phyloP scores from a whole-genome alignment of 2,329 filamentous ascomycete genomes.

The Fusarium sp. region DNA sequence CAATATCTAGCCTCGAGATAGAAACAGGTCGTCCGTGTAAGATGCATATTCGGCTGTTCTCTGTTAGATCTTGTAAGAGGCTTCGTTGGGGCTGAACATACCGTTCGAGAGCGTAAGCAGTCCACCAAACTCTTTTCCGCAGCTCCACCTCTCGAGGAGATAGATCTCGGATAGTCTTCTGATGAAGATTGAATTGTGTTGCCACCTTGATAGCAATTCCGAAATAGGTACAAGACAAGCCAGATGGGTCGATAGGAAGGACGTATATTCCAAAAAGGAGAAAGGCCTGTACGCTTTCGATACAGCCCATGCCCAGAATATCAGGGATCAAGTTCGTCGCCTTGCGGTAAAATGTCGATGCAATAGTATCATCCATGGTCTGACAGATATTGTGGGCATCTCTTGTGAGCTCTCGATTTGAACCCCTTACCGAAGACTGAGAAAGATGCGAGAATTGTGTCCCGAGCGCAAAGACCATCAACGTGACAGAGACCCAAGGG shows the following conservation, averaged over 20 bases:
- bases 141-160: conserved; percentile 4
- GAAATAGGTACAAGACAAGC: conserved; percentile 35
- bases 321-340: conserved; percentile 22
- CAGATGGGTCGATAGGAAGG: conserved; percentile 29
- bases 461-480: conserved; percentile 37
- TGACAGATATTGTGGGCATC: conserved; percentile 19
- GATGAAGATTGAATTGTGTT: conserved; percentile 29
- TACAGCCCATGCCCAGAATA: conserved; percentile 20
- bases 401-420: background rate
- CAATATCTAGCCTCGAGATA: conserved; percentile 17
- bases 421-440: background rate
- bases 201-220: conserved; percentile 34
- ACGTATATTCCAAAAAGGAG: conserved; percentile 31
- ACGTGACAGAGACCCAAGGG: conserved; percentile 30
- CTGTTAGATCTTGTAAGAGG: background rate
- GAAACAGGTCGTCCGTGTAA: conserved; percentile 33
- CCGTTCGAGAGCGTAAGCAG: conserved; percentile 33
- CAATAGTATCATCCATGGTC: conserved; percentile 23
- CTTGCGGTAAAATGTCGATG: conserved; percentile 24
- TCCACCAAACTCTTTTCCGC: conserved; percentile 38
- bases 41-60: conserved; percentile 25
- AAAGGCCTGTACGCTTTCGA: conserved; percentile 34
- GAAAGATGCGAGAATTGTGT: conserved; percentile 31
- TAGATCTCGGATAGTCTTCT: background rate
- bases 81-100: background rate